These are phyloP conservation scores for Cryphonectria carpinicola DNA, from an alignment of 2,329 filamentous ascomycete species.

Conservation along the genomic window DNA sequence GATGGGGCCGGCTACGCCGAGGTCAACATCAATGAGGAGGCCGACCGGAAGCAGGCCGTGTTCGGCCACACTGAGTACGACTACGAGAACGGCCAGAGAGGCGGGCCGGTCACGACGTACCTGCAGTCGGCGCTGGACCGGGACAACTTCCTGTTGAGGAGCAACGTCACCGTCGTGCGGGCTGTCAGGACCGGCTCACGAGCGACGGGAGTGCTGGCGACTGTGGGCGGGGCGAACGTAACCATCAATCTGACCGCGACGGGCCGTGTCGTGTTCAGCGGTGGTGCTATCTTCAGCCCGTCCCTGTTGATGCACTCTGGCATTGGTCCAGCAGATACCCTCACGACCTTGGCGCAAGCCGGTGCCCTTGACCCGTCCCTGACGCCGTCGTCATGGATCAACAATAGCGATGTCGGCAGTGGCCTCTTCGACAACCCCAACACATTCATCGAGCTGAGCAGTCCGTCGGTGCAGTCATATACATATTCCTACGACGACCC, in stretches of 20 bases:
- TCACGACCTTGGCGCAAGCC: constrained; percentile 26
- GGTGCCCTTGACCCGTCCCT: constrained; percentile 31
- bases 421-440: constrained; percentile 61
- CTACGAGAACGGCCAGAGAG: constrained; percentile 67
- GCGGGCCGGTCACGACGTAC: constrained; percentile 73
- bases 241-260: constrained; percentile 39
- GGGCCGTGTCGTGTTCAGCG: constrained; percentile 42
- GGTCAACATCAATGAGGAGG: constrained; percentile 59
- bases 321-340: constrained; percentile 38
- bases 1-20: constrained; percentile 64
- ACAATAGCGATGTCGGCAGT: constrained; percentile 52
- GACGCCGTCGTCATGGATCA: constrained; percentile 48
- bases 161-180: constrained; percentile 66
- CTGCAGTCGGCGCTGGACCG: constrained; percentile 64
- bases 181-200: constrained; percentile 65
- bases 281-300: constrained; percentile 40
- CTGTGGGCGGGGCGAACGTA: constrained; percentile 44
- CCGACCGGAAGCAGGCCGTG: constrained; percentile 66
- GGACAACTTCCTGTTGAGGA: constrained; percentile 69
- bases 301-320: constrained; percentile 45
- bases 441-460: constrained; percentile 54
- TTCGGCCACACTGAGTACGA: constrained; percentile 69
- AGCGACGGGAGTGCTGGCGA: constrained; percentile 62
- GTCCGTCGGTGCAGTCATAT: constrained; percentile 50
- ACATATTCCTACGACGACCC: constrained; percentile 51